Base-by-base conservation (phyloP, 129 eudicot species). In the Chrysanthemum lavandulifolium region DNA sequence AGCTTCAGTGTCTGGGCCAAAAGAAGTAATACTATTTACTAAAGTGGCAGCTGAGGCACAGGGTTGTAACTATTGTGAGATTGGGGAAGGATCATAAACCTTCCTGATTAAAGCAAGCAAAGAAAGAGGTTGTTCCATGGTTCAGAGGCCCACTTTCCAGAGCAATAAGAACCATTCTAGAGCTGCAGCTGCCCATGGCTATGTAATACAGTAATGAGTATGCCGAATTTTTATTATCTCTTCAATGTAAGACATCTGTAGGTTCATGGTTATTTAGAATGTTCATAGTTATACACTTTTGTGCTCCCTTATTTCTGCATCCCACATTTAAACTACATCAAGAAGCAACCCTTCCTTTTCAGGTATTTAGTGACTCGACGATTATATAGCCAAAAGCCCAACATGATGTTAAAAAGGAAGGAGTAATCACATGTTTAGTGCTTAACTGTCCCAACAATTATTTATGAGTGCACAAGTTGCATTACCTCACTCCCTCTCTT, bases 401-500 rank as follows among this genome's bases (percentile, higher is more conserved):
- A 50, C 65, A 74, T 10, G 49, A 60, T 21, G 16, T 21, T 75
- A 10, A 66, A 52, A 72, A 8, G 27, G 18, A 65, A 23, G 3
- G 31, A 74, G 19, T 65, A 29, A 74, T 65, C 60, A 52, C 45
- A 45, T 54, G 73, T 66, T 65, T 65, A 43, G 11, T 53, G 72
- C 53, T 65, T 31, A 31, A 47, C 14, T 21, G 21, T 40, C 16
- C 40, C 48, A 74, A 65, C 72, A 65, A 65, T 55, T 15, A 21
- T 6, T 54, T 21, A 21, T 10, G 33, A 55, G 13, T 23, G 66
- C 47, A 56, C 56, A 52, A 19, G 51, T 54, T 40, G 33, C 53
- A 75, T 14, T 43, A 67, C 36, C 67, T 75, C 51, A 23, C 49
- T 5, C 66, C 47, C 79, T n/a, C 55, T 31, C 16, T 45, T 23